Conservation (phyloP, 2,329 filamentous ascomycete species). For the Colletotrichum somersetense region DNA sequence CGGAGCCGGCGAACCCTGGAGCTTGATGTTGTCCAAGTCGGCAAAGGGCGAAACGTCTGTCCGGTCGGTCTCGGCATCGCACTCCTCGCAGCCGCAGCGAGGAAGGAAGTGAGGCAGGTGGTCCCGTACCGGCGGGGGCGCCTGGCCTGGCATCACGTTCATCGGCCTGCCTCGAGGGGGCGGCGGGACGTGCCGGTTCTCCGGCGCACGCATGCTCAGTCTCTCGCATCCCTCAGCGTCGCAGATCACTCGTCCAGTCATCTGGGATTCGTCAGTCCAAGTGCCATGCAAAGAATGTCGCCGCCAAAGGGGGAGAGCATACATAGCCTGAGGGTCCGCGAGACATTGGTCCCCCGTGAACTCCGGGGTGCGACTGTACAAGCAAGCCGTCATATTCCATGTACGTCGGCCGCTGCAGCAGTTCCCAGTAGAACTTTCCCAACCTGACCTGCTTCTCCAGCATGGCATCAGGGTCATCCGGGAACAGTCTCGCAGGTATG, state of each 20-base stretch:
- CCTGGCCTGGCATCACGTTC: not conserved
- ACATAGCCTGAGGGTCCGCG: constrained; percentile 51
- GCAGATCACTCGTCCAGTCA: constrained; percentile 58
- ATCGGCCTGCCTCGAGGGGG: not conserved
- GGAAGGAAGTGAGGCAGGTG: constrained; percentile 57
- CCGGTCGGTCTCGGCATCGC: constrained; percentile 45
- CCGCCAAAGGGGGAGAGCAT: not conserved
- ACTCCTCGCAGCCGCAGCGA: constrained; percentile 57
- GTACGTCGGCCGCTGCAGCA: constrained; percentile 59
- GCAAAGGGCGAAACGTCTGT: constrained; percentile 51
- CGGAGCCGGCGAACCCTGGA: constrained; percentile 52
- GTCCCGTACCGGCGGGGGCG: constrained; percentile 45
- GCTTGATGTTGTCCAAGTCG: constrained; percentile 57
- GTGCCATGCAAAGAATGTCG: too few relatives aligned
- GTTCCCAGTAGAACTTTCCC: constrained; percentile 62
- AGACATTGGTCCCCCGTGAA: constrained; percentile 13
- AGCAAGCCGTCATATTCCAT: constrained; percentile 61
- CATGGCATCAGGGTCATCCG: constrained; percentile 52
- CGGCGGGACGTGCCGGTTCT: constrained; percentile 39
- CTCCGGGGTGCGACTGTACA: constrained; percentile 47
- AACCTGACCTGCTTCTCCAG: constrained; percentile 55
- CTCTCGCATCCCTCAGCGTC: constrained; percentile 58
- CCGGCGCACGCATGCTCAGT: constrained; percentile 49
- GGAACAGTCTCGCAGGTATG: constrained; percentile 59
- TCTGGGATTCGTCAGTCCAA: constrained; percentile 42